These are phyloP conservation scores for Calonectria crousiana DNA, from an alignment of 2,329 filamentous ascomycete genomes.

Conservation along the genomic window DNA sequence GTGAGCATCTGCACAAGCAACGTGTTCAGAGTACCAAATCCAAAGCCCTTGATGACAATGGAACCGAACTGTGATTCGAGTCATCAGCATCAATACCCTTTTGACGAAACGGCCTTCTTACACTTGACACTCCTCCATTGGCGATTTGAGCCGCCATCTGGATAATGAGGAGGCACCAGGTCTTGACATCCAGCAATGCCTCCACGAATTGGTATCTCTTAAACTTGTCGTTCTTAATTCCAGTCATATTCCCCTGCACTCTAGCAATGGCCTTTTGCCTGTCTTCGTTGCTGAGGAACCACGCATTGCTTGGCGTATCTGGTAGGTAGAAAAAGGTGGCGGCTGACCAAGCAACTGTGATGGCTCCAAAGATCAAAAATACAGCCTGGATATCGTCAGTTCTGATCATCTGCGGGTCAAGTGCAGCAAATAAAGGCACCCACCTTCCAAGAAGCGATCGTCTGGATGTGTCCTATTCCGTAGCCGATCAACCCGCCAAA, in stretches of 20 bases:
- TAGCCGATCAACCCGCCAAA: constrained; percentile 46
- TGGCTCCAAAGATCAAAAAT: constrained; percentile 41
- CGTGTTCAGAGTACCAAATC: constrained; percentile 38
- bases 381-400: constrained; percentile 44
- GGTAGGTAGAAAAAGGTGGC: constrained; percentile 36
- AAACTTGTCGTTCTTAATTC: constrained; percentile 46
- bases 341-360: constrained; percentile 38
- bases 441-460: constrained; percentile 25
- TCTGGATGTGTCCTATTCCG: constrained; percentile 46
- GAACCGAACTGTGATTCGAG: constrained; percentile 32
- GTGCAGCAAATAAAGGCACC: not conserved
- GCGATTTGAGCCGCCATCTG: constrained; percentile 44
- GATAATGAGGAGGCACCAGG: constrained; percentile 43
- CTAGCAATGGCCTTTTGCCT: constrained; percentile 46
- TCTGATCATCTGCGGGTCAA: not conserved
- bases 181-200: constrained; percentile 41
- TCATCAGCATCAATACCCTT: not conserved
- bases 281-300: constrained; percentile 45
- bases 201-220: constrained; percentile 42
- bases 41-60: constrained; percentile 42
- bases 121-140: constrained; percentile 43
- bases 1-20: constrained; percentile 22
- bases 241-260: constrained; percentile 50
- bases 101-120: not conserved
- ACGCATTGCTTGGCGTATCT: constrained; percentile 42